Evolutionary conservation across 2,329 filamentous ascomycete species (phyloP).

Genomic region (Neonectria ditissima): DNA sequence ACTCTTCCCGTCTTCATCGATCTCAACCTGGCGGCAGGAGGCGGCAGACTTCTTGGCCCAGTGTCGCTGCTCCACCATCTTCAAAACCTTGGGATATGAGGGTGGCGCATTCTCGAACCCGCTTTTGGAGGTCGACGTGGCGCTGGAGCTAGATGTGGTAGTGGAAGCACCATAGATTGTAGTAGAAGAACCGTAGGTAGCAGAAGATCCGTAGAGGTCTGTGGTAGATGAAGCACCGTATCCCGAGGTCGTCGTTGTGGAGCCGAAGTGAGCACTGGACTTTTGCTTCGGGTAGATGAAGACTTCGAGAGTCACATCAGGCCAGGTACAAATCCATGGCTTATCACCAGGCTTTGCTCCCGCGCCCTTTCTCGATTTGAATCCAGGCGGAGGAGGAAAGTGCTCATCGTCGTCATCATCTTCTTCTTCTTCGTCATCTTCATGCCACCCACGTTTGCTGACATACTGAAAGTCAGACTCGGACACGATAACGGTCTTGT

Average conservation of each 20-base stretch:
- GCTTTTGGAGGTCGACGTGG: conserved; percentile 26
- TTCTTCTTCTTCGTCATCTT: conserved; percentile 30
- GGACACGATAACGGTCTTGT: conserved; percentile 67
- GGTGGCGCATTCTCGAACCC: conserved; percentile 29
- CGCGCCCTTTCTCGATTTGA: conserved; percentile 33
- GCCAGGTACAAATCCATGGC: conserved; percentile 71
- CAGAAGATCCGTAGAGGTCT: conserved; percentile 4
- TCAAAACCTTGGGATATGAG: conserved; percentile 64
- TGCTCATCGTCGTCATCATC: conserved; percentile 23
- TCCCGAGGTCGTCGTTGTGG: conserved; percentile 30
- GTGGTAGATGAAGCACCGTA: not conserved
- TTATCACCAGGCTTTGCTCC: conserved; percentile 60
- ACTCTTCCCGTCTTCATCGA: conserved; percentile 53
- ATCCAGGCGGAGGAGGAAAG: conserved; percentile 42
- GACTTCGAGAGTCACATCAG: conserved; percentile 65
- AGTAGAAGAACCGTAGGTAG: conserved; percentile 12
- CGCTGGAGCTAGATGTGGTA: conserved; percentile 27
- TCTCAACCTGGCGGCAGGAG: conserved; percentile 62
- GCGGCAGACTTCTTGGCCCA: conserved; percentile 50
- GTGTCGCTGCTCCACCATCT: conserved; percentile 66
- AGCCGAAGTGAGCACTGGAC: conserved; percentile 50
- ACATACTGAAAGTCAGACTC: conserved; percentile 53
- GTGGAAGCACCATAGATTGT: conserved; percentile 17
- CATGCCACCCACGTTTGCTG: conserved; percentile 41
- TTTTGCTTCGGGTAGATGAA: conserved; percentile 69